Conservation (phyloP, 2,329 filamentous ascomycete genomes). For the Aquanectria penicillioides region DNA sequence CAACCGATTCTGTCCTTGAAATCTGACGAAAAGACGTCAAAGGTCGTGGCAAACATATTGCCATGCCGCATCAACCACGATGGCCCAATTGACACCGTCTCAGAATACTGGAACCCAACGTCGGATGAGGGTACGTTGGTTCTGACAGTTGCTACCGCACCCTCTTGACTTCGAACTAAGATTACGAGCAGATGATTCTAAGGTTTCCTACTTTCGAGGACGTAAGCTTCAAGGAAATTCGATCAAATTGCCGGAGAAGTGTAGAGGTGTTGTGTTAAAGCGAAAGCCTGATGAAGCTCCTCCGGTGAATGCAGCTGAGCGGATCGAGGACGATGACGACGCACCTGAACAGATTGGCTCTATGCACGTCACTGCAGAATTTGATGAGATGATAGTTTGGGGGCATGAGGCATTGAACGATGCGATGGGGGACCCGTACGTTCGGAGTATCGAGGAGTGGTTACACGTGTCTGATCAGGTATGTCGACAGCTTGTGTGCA, state of each 20-base stretch:
- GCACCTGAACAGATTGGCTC: constrained; percentile 55
- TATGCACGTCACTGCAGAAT: constrained; percentile 72
- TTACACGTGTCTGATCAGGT: constrained; percentile 76
- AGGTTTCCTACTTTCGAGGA: constrained; percentile 78
- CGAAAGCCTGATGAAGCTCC: constrained; percentile 50
- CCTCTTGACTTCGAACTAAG: constrained; percentile 11
- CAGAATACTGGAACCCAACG: constrained; percentile 76
- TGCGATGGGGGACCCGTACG: constrained; percentile 72
- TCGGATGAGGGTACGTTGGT: constrained; percentile 57
- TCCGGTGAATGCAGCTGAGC: constrained; percentile 50
- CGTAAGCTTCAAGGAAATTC: constrained; percentile 77
- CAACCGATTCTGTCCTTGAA: constrained; percentile 55
- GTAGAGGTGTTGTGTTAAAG: constrained; percentile 70
- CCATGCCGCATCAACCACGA: constrained; percentile 85
- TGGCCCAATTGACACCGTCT: constrained; percentile 71
- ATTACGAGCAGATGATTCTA: constrained; percentile 55
- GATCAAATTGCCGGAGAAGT: constrained; percentile 75
- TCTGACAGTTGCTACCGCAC: background rate
- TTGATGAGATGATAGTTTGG: constrained; percentile 85
- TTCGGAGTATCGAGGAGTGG: constrained; percentile 84
- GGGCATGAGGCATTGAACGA: constrained; percentile 77
- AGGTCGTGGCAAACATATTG: constrained; percentile 74
- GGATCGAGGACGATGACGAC: constrained; percentile 56
- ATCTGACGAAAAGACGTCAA: constrained; percentile 36
- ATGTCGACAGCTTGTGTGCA: constrained; percentile 36